Percentiles rank a stretch among this genome's conserved stretches.
phyloP scores from a whole-genome alignment of 768 basidiomycete genomes.

The Leccinum incarnatum region DNA sequence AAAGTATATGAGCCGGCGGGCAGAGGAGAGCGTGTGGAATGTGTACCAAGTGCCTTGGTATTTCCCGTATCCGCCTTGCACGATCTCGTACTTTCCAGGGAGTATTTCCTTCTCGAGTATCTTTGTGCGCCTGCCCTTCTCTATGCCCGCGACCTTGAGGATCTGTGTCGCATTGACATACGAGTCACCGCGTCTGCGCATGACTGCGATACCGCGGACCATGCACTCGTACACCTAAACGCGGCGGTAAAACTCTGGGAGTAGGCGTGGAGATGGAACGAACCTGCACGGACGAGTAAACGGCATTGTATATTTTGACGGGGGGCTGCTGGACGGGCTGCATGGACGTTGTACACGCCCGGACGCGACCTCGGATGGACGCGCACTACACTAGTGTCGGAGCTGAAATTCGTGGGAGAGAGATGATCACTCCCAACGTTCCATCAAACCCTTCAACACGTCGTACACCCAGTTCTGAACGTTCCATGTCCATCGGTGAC shows the following conservation, averaged over 20 bases:
- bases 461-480: slow-evolving; percentile 31
- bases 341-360: slow-evolving; percentile 19
- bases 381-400: slow-evolving; percentile 30
- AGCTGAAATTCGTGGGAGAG: slow-evolving; percentile 28
- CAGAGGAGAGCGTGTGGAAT: slow-evolving; percentile 5
- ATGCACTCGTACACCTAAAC: slow-evolving; percentile 92
- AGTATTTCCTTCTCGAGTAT: slow-evolving; percentile 97
- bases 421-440: background rate
- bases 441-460: slow-evolving; percentile 13
- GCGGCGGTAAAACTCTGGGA: background rate
- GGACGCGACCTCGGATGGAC: slow-evolving; percentile 31
- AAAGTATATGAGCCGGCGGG: slow-evolving; percentile 7
- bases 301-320: slow-evolving; percentile 91
- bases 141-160: slow-evolving; percentile 96
- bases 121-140: slow-evolving; percentile 95
- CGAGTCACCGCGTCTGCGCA: slow-evolving; percentile 92
- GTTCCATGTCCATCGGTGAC: slow-evolving; percentile 20
- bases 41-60: slow-evolving; percentile 98
- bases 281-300: slow-evolving; percentile 87
- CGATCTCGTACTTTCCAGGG: slow-evolving; percentile 94
- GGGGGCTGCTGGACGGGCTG: slow-evolving; percentile 43
- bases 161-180: slow-evolving; percentile 99
- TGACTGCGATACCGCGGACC: slow-evolving; percentile 97
- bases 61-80: slow-evolving; percentile 98
- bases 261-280: slow-evolving; percentile 3